Base-by-base conservation (phyloP, 2,329 filamentous ascomycete genomes). In the Xylaria sp. region DNA sequence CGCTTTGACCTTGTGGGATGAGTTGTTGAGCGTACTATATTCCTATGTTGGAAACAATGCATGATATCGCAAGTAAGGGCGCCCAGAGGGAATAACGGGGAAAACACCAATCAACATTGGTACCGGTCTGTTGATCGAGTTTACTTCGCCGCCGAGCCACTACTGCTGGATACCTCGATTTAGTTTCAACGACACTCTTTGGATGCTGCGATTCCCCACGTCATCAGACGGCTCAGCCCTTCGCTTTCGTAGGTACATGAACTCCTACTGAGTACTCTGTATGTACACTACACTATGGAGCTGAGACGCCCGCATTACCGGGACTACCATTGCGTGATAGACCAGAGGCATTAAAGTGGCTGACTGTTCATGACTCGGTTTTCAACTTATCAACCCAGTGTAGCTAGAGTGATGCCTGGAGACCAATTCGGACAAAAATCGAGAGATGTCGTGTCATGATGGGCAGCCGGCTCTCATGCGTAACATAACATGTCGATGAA, bases 301-400 rank as follows among this genome's bases (percentile, higher is more conserved):
- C 28, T 9, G 5, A 31, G 28, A 37, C 23, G 25, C 19, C 23
- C 37, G 31, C 25, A 28, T 28, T 31, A 25, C 35, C 9, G 5
- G 2, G 21, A 17, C 14, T 28, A 14, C 25, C 15, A 40, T 25
- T 17, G 1, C 31, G 15, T 33, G 28, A 15, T 47, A 23, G 15
- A 37, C 21, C 15, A 40, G 33, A 53, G 33, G 17, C 40, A 33
- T 55, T 21, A 31, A 50, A 43, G 6, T n/a, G 43, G 43, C 28
- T 56, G 57, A 53, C 50, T 53, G 50, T 55, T 23, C 25, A 21
- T 37, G n/a, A 38, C 33, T 49, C 31, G 21, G 28, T n/a, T 37
- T 40, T 51, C 40, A 17, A 49, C 17, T 49, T 21, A 58, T 42
- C 35, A 53, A 54, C n/a, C 17, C 4, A 45, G 43, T 19, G 28